These are phyloP conservation scores for Ceratocystis variospora DNA, from an alignment of 2,329 filamentous ascomycete species.

Conservation along the genomic window DNA sequence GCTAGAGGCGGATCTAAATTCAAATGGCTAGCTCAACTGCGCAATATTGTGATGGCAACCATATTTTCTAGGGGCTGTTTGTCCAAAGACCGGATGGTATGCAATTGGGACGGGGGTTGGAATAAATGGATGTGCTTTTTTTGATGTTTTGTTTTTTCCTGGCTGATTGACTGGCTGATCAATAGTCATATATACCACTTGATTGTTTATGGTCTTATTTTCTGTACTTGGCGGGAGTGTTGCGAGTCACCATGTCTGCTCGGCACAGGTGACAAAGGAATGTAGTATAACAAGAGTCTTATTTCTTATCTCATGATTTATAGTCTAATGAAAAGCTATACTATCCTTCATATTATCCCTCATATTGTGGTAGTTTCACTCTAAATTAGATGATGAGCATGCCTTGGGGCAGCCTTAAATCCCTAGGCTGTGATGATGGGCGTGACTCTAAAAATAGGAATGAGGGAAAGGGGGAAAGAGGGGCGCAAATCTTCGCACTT, in stretches of 20 bases:
- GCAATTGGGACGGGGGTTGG: background rate
- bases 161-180: background rate
- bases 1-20: background rate
- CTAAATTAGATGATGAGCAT: no score
- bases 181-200: conserved; percentile 6
- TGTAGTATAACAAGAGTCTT: background rate
- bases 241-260: background rate
- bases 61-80: background rate
- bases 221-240: background rate
- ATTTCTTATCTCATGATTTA: background rate
- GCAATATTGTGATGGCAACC: background rate
- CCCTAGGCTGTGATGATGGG: background rate
- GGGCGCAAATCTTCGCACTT: no score
- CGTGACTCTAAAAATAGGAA: no score
- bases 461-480: no score
- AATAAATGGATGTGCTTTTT: background rate
- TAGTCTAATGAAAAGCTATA: background rate
- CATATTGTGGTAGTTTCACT: background rate
- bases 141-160: background rate
- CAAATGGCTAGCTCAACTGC: background rate
- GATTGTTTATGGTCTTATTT: conserved; percentile 7
- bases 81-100: background rate
- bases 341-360: background rate
- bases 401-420: background rate
- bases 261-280: background rate